Conservation (phyloP, 495 filamentous ascomycete species). For the Lichenothelia convexa region DNA sequence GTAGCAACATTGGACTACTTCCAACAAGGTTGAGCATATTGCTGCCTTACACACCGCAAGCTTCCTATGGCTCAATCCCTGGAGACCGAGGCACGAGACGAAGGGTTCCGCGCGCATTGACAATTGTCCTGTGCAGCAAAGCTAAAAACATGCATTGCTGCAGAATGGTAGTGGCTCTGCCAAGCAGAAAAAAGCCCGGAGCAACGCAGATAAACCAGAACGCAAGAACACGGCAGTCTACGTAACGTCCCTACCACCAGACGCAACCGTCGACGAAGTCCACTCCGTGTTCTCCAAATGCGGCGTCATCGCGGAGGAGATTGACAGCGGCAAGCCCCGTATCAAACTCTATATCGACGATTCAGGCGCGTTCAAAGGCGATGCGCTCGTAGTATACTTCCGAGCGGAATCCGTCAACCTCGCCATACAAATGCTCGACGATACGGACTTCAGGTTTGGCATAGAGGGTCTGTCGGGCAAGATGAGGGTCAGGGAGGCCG, state of each 20-base stretch:
- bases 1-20: too few species aligned
- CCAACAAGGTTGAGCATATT: too few species aligned
- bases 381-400: conserved; percentile 86
- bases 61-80: too few species aligned
- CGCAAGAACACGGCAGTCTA: conserved; percentile 68
- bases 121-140: too few species aligned
- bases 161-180: neutral
- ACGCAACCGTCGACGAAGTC: conserved; percentile 64
- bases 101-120: too few species aligned
- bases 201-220: conserved; percentile 33
- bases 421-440: conserved; percentile 82
- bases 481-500: conserved; percentile 72
- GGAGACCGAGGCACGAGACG: too few species aligned
- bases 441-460: conserved; percentile 62
- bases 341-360: conserved; percentile 88
- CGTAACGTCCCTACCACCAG: conserved; percentile 65
- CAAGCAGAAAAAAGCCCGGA: conserved; percentile 35
- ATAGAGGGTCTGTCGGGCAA: conserved; percentile 31
- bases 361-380: conserved; percentile 72
- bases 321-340: conserved; percentile 64
- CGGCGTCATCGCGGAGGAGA: conserved; percentile 87
- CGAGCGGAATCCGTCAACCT: conserved; percentile 75
- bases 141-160: too few species aligned
- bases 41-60: too few species aligned
- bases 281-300: conserved; percentile 65